Evolutionary conservation across 2,329 filamentous ascomycete species (phyloP).

Genomic region (Paraconiothyrium brasiliense): DNA sequence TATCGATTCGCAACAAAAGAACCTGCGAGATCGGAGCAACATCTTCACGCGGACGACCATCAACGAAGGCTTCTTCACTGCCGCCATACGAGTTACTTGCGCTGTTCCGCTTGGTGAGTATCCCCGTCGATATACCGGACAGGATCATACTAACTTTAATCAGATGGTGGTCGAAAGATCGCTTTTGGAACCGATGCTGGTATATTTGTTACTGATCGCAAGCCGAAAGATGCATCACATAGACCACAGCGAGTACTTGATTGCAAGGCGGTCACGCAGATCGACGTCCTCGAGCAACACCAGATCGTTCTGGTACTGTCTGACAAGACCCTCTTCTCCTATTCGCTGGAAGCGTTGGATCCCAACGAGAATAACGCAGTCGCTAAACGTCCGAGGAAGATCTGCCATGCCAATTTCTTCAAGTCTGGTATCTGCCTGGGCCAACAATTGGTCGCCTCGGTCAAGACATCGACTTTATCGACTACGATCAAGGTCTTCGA

Average conservation of each 20-base stretch:
- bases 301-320: conserved; percentile 88
- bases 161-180: conserved; percentile 92
- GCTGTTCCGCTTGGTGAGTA: conserved; percentile 85
- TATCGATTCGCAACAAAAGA: conserved; percentile 89
- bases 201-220: conserved; percentile 90
- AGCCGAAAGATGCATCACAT: conserved; percentile 78
- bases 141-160: conserved; percentile 32
- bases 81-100: conserved; percentile 90
- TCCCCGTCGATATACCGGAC: neutral
- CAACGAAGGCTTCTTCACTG: conserved; percentile 90
- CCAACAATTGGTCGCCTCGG: conserved; percentile 92
- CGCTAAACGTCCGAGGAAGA: conserved; percentile 90
- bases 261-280: conserved; percentile 86
- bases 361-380: conserved; percentile 77
- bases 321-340: conserved; percentile 92
- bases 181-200: conserved; percentile 95
- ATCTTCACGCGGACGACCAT: conserved; percentile 74
- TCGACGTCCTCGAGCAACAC: conserved; percentile 96
- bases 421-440: conserved; percentile 95
- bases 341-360: conserved; percentile 86
- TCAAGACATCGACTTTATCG: conserved; percentile 91
- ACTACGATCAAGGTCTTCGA: conserved; percentile 99
- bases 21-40: conserved; percentile 78
- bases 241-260: conserved; percentile 87
- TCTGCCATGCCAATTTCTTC: conserved; percentile 98